phyloP scores from a whole-genome alignment of 106 monocot genomes.

The Iris macrosiphon region DNA sequence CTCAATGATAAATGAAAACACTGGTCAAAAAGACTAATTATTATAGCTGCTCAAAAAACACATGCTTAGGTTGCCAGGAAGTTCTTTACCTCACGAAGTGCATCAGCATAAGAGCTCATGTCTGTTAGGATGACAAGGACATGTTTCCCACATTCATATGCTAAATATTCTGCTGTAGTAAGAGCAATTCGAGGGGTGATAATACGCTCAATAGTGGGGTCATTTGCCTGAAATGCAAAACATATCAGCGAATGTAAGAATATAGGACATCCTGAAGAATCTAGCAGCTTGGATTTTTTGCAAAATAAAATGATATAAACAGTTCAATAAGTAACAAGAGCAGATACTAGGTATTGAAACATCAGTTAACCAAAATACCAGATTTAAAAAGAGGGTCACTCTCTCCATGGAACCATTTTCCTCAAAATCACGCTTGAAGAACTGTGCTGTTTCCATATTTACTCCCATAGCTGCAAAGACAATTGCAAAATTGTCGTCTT shows the following conservation, averaged over 20 bases:
- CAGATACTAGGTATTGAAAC: not conserved
- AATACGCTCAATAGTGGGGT: conserved; percentile 89
- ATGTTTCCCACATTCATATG: conserved; percentile 94
- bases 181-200: conserved; percentile 94
- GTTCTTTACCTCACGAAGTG: conserved; percentile 85
- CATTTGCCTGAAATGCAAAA: conserved; percentile 64
- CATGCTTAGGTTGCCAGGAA: too few species aligned
- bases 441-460: conserved; percentile 99
- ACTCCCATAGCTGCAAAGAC: conserved; percentile 99
- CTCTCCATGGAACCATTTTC: conserved; percentile 99
- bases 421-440: conserved; percentile 99
- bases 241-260: not conserved
- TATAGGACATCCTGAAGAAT: too few species aligned
- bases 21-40: too few species aligned
- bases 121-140: conserved; percentile 93
- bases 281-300: too few species aligned
- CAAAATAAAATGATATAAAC: too few species aligned
- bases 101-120: conserved; percentile 97
- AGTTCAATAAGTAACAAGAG: too few species aligned
- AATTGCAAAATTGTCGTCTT: conserved; percentile 97
- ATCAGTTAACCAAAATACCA: conserved; percentile 38
- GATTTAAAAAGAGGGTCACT: conserved; percentile 93
- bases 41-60: too few species aligned
- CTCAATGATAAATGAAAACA: too few species aligned
- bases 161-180: conserved; percentile 91